These are phyloP conservation scores for Lentinula sp. DNA, from an alignment of 768 basidiomycete genomes.

Conservation along the genomic window DNA sequence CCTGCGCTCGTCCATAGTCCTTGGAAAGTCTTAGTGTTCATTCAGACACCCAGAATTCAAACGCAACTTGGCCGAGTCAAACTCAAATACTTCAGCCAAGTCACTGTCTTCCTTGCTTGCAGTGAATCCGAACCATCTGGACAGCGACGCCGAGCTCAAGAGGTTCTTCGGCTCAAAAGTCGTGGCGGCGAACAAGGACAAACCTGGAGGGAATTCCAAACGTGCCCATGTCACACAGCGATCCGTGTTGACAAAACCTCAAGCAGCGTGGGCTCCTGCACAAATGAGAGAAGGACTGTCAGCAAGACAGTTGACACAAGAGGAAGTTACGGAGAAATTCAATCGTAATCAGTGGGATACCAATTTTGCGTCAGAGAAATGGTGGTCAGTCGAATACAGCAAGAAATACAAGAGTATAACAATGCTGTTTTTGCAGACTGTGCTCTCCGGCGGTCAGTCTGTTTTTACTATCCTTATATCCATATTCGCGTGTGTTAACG, in stretches of 20 bases:
- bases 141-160: slow-evolving; percentile 85
- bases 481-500: not conserved
- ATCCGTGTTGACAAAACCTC: slow-evolving; percentile 74
- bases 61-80: slow-evolving; percentile 13
- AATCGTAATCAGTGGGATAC: slow-evolving; percentile 29
- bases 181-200: slow-evolving; percentile 52
- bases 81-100: slow-evolving; percentile 22
- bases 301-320: slow-evolving; percentile 47
- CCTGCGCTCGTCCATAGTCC: not conserved
- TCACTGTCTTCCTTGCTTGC: slow-evolving; percentile 55
- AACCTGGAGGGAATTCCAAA: slow-evolving; percentile 25
- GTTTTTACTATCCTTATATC: not conserved
- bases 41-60: slow-evolving; percentile 49
- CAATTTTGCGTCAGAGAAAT: slow-evolving; percentile 50
- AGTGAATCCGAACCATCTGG: slow-evolving; percentile 77
- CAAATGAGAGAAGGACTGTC: slow-evolving; percentile 69
- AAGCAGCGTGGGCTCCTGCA: slow-evolving; percentile 69
- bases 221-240: slow-evolving; percentile 41
- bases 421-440: slow-evolving; percentile 72
- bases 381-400: slow-evolving; percentile 89
- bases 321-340: slow-evolving; percentile 44
- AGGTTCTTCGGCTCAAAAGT: slow-evolving; percentile 94
- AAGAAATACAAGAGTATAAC: slow-evolving; percentile 80
- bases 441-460: slow-evolving; percentile 71
- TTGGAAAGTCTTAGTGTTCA: not conserved